A percentile compares a stretch with the other conserved stretches of the same genome.
phyloP scores from a whole-genome alignment of 2,329 filamentous ascomycete genomes.

The Fusarium clavum region DNA sequence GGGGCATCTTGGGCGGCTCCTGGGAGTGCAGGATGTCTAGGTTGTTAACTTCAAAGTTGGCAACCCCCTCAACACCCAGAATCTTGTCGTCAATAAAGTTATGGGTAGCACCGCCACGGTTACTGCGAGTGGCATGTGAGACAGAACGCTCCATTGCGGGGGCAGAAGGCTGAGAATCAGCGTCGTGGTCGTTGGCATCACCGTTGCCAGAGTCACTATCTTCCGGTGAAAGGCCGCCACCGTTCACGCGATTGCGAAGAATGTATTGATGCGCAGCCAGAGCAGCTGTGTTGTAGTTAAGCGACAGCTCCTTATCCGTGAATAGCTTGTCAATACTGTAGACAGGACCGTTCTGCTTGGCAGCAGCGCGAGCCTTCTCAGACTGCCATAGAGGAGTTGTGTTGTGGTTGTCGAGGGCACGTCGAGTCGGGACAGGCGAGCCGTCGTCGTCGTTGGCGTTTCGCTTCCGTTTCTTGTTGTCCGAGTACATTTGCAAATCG shows the following conservation, averaged over 20 bases:
- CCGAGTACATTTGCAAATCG: constrained; percentile 65
- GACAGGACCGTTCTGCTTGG: constrained; percentile 68
- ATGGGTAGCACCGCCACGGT: constrained; percentile 62
- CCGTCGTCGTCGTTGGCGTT: constrained; percentile 71
- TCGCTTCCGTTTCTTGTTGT: constrained; percentile 72
- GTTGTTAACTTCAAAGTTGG: constrained; percentile 69
- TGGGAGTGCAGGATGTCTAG: constrained; percentile 66
- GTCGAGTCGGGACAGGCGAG: constrained; percentile 69
- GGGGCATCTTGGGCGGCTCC: constrained; percentile 69
- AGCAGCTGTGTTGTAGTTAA: constrained; percentile 73
- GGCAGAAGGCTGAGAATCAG: constrained; percentile 61
- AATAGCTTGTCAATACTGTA: constrained; percentile 78
- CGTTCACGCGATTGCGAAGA: constrained; percentile 67
- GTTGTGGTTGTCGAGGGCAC: constrained; percentile 65
- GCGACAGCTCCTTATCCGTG: constrained; percentile 74
- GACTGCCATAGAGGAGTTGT: constrained; percentile 73
- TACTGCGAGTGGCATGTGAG: constrained; percentile 73
- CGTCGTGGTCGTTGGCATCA: constrained; percentile 62
- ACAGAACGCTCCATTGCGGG: constrained; percentile 72
- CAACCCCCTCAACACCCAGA: constrained; percentile 69
- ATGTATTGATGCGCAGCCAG: constrained; percentile 72
- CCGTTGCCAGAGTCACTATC: constrained; percentile 66
- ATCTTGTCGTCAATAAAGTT: constrained; percentile 69
- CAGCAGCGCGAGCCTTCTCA: constrained; percentile 65
- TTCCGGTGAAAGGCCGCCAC: constrained; percentile 61